Percentiles rank a stretch among this genome's conserved stretches.
Evolutionary conservation across 371 early-diverging fungal species (phyloP).

Genomic region (Mucor irregularis): DNA sequence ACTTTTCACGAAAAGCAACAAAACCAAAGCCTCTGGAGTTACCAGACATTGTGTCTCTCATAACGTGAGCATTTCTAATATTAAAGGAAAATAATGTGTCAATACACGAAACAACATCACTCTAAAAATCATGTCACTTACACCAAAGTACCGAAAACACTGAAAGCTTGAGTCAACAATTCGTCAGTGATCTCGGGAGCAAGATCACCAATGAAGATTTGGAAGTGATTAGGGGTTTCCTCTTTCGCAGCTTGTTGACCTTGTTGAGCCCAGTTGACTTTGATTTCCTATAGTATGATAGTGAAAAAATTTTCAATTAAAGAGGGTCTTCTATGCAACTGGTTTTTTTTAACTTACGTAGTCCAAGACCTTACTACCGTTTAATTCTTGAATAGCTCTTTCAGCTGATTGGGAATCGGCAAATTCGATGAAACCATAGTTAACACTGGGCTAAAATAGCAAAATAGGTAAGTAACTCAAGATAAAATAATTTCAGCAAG

Average conservation of each 20-base stretch:
- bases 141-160: conserved; percentile 60
- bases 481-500: not conserved
- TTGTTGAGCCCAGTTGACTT: conserved; percentile 53
- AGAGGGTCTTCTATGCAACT: not conserved
- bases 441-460: conserved; percentile 43
- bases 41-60: conserved; percentile 76
- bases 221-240: conserved; percentile 69
- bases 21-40: conserved; percentile 86
- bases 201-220: conserved; percentile 86
- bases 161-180: conserved; percentile 66
- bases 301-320: not conserved
- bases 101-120: not conserved
- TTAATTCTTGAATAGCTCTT: conserved; percentile 71
- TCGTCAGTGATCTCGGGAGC: conserved; percentile 86
- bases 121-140: conserved; percentile 52
- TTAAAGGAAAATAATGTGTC: conserved; percentile 20
- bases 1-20: conserved; percentile 77
- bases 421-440: conserved; percentile 92
- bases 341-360: conserved; percentile 40
- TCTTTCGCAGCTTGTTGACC: conserved; percentile 44
- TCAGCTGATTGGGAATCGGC: conserved; percentile 73
- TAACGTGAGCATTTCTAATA: conserved; percentile 58
- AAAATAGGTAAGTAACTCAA: not conserved
- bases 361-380: conserved; percentile 69
- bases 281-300: conserved; percentile 39